Base-by-base conservation (phyloP, 1,284 basidiomycete genomes). In the Volvariella volvacea region DNA sequence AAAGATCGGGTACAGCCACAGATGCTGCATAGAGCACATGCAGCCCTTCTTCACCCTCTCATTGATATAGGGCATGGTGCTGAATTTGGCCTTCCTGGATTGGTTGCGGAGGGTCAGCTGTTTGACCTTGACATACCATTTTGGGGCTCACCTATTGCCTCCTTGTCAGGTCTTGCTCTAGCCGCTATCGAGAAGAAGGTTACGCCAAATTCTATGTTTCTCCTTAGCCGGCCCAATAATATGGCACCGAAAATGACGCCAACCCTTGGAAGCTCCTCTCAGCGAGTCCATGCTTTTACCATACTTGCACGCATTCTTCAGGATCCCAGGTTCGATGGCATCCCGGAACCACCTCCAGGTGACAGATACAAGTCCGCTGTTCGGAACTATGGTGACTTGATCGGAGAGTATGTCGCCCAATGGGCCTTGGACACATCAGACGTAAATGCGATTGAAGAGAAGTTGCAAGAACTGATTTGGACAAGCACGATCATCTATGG, bases 21-120 rank as follows among this genome's bases (percentile, higher is more conserved):
- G 49, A 83, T 87, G 80, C 56, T 84, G 2, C 74, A 70, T 48
- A 71, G 82, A 3, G 68, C 82, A 51, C 50, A 83, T 8, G 70
- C 71, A 4, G 78, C 76, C 8, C 59, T 84, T 10, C 37, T 85
- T 0, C 84, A 87, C 48, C 80, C 82, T 0, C 55, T 84, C 48
- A 84, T 87, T 28, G 80, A 84, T 48, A 52, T 66, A 1, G 82
- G 79, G 1, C 81, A 80, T 55, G 83, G 80, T 2, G 58, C 70
- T 2, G 83, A 86, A 54, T 83, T 86, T 51, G 70, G 71, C 3
- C 54, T 84, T 12, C 70, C 68, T 2, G 83, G 83, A 3, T 73
- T 83, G 55, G 59, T 80, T 12, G 74, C 75, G 2, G 81, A 86
- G 70, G 81, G 82, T 78, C 42, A 4, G 58, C 6, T 16, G n/a